Conservation (phyloP, 257 asterid genomes). For the Lavandula angustifolia region DNA sequence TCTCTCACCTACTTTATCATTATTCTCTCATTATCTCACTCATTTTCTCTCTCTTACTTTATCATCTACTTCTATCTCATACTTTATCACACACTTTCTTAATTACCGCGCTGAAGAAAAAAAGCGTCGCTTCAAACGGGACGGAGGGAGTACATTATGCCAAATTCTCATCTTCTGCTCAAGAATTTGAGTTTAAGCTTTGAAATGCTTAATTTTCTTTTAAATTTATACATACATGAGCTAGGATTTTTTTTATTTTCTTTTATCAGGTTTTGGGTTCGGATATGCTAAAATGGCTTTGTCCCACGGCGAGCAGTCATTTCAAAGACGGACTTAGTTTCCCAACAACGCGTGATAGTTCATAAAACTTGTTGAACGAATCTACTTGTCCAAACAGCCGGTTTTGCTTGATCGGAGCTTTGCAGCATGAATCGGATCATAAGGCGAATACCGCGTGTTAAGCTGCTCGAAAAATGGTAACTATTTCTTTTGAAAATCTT, state of each 20-base stretch:
- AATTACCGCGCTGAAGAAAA: no score
- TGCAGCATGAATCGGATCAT: conserved; percentile 4
- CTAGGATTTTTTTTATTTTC: background rate
- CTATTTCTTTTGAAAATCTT: conserved; percentile 15
- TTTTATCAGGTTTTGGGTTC: conserved; percentile 78
- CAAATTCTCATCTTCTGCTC: background rate
- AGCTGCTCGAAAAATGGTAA: conserved; percentile 11
- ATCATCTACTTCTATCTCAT: no score
- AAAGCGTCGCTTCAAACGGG: no score
- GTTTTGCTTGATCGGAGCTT: background rate
- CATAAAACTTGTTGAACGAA: conserved; percentile 14
- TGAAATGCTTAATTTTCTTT: background rate
- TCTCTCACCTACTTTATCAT: no score
- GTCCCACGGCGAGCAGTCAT: conserved; percentile 75
- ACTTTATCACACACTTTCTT: no score
- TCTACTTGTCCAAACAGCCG: background rate
- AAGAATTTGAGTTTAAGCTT: background rate
- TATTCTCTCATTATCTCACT: no score
- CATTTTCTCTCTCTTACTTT: no score
- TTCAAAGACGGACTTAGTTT: conserved; percentile 80
- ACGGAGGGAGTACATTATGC: no score
- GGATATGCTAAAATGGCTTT: conserved; percentile 73
- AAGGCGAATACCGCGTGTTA: background rate
- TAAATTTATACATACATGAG: background rate
- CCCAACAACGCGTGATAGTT: conserved; percentile 60